Evolutionary conservation across 768 basidiomycete species (phyloP).

Genomic region (Exidia glandulosa): DNA sequence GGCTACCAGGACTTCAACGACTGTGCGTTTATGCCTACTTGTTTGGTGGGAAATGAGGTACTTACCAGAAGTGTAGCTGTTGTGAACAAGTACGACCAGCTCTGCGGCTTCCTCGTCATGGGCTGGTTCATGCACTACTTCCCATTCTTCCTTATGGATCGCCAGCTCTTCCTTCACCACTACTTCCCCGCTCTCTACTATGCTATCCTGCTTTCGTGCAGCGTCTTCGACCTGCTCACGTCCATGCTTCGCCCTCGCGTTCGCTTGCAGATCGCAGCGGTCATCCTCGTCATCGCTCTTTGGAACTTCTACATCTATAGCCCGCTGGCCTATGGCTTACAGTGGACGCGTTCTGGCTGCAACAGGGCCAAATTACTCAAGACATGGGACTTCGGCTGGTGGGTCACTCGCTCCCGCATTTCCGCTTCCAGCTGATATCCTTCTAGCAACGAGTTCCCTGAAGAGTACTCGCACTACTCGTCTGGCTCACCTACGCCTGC

Average conservation of each 20-base stretch:
- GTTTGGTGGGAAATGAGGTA: neutral
- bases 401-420: slow-evolving; percentile 10
- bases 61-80: slow-evolving; percentile 42
- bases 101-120: slow-evolving; percentile 84
- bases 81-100: slow-evolving; percentile 81
- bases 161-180: slow-evolving; percentile 96
- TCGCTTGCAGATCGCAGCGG: slow-evolving; percentile 69
- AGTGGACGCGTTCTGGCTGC: slow-evolving; percentile 81
- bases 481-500: slow-evolving; percentile 27
- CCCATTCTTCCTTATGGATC: slow-evolving; percentile 95
- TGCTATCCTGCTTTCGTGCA: slow-evolving; percentile 66
- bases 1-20: slow-evolving; percentile 88
- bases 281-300: slow-evolving; percentile 59
- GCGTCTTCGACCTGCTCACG: slow-evolving; percentile 77
- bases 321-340: slow-evolving; percentile 70
- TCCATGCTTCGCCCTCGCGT: slow-evolving; percentile 64
- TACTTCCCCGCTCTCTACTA: slow-evolving; percentile 97
- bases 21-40: slow-evolving; percentile 39
- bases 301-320: slow-evolving; percentile 74
- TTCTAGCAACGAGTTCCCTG: slow-evolving; percentile 53
- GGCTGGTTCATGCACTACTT: slow-evolving; percentile 92
- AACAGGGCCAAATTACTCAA: slow-evolving; percentile 71
- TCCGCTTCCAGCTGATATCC: neutral
- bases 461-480: slow-evolving; percentile 53
- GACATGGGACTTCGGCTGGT: slow-evolving; percentile 96